phyloP scores from a whole-genome alignment of 768 basidiomycete genomes.

The Rhodocollybia butyracea region DNA sequence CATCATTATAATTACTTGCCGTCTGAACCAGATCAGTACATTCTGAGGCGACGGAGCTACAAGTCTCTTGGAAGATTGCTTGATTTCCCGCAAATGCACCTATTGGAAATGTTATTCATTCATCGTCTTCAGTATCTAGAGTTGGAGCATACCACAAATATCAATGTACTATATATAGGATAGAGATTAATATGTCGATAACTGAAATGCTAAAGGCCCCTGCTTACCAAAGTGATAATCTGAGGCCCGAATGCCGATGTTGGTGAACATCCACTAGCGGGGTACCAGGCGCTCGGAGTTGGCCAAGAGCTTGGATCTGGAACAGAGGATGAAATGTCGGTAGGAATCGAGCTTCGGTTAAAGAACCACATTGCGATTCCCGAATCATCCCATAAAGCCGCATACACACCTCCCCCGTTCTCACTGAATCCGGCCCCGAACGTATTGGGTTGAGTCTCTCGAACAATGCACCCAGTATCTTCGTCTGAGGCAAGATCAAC shows the following conservation, averaged over 20 bases:
- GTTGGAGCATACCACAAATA: too few species aligned
- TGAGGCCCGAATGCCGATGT: background rate
- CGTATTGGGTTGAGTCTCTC: background rate
- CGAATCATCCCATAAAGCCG: background rate
- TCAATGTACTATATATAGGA: background rate
- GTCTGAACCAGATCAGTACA: slow-evolving; percentile 31
- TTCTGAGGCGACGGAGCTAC: background rate
- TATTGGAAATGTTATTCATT: too few species aligned
- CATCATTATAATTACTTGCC: slow-evolving; percentile 28
- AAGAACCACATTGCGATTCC: slow-evolving; percentile 7
- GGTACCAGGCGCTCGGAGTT: background rate
- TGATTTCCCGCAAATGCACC: background rate
- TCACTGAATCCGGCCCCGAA: background rate
- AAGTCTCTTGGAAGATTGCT: background rate
- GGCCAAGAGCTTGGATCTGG: slow-evolving; percentile 4
- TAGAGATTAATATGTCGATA: background rate
- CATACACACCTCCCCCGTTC: background rate
- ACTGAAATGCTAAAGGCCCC: background rate
- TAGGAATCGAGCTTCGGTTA: background rate
- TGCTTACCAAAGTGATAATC: background rate
- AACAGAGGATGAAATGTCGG: background rate
- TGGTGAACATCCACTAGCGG: background rate
- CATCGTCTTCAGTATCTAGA: too few species aligned
- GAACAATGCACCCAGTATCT: slow-evolving; percentile 1
- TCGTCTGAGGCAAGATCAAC: background rate